A percentile compares a stretch with the other conserved stretches of the same genome.
Evolutionary conservation across 192 early-diverging fungal species (phyloP).

Genomic region (Rhizoclosmatium sp.): DNA sequence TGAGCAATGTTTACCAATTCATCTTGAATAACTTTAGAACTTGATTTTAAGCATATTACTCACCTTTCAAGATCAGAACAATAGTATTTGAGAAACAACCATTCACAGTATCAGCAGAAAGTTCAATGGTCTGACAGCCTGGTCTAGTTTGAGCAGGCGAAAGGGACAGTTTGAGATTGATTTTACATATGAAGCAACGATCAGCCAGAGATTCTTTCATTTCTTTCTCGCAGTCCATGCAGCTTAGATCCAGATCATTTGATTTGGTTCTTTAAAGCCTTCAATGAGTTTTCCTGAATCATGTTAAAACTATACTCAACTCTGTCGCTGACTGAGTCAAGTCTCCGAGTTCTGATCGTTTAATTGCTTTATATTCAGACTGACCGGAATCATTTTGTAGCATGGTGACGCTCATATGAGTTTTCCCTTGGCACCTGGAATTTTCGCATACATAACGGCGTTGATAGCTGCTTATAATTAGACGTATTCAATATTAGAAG

Average conservation of each 20-base stretch:
- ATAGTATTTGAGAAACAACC: neutral
- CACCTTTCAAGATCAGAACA: neutral
- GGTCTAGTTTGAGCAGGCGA: too few species aligned
- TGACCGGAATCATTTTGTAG: too few species aligned
- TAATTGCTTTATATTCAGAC: neutral
- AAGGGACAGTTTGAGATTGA: too few species aligned
- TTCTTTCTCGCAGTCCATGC: neutral
- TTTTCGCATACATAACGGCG: neutral
- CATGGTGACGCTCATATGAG: neutral
- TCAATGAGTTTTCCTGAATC: neutral
- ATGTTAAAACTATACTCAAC: neutral
- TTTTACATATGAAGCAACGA: neutral
- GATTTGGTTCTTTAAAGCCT: neutral
- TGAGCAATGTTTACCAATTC: neutral
- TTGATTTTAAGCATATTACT: neutral
- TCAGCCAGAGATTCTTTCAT: neutral
- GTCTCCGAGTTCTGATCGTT: neutral
- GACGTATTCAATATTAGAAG: too few species aligned
- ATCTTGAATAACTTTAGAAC: neutral
- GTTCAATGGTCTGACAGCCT: too few species aligned
- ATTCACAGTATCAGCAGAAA: too few species aligned
- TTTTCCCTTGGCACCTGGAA: neutral
- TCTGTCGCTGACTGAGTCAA: neutral
- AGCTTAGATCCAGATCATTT: neutral
- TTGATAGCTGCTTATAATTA: neutral